phyloP scores from a whole-genome alignment of 805 yeast species.

The Wickerhamomyces sydowiorum region DNA sequence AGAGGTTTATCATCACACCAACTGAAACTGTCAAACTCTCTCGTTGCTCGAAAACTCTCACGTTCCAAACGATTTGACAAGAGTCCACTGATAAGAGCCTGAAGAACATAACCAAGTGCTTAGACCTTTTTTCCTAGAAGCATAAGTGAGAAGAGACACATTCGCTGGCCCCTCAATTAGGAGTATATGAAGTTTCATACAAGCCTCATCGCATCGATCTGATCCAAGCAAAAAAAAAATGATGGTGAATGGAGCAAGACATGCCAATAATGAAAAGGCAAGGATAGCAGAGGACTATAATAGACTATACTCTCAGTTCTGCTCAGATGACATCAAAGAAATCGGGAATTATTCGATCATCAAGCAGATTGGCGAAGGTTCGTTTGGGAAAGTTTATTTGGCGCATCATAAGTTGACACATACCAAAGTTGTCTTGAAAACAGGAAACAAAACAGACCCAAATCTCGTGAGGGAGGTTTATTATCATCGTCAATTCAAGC shows the following conservation, averaged over 20 bases:
- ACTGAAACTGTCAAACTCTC: no score
- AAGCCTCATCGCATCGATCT: neutral
- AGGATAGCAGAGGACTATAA: slow-evolving; percentile 59
- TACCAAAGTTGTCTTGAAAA: slow-evolving; percentile 77
- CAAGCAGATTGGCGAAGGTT: slow-evolving; percentile 81
- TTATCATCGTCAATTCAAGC: slow-evolving; percentile 78
- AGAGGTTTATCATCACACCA: no score
- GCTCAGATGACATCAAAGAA: slow-evolving; percentile 43
- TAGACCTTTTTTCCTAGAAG: no score
- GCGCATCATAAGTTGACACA: slow-evolving; percentile 75
- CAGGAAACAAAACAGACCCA: slow-evolving; percentile 72
- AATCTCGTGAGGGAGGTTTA: slow-evolving; percentile 87
- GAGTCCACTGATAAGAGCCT: no score
- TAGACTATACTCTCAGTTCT: slow-evolving; percentile 44
- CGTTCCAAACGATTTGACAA: no score
- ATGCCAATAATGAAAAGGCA: slow-evolving; percentile 22
- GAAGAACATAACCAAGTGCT: no score
- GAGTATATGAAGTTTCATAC: no score
- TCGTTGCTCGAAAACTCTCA: no score
- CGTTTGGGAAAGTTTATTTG: slow-evolving; percentile 87
- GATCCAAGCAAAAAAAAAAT: neutral
- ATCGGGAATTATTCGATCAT: slow-evolving; percentile 78
- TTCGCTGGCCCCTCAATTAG: no score
- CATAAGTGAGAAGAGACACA: no score
- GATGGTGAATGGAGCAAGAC: slow-evolving; percentile 1